Percentiles rank a stretch among this genome's conserved stretches.
Evolutionary conservation across 2,329 filamentous ascomycete genomes (phyloP).

Genomic region (Alternaria rosae): DNA sequence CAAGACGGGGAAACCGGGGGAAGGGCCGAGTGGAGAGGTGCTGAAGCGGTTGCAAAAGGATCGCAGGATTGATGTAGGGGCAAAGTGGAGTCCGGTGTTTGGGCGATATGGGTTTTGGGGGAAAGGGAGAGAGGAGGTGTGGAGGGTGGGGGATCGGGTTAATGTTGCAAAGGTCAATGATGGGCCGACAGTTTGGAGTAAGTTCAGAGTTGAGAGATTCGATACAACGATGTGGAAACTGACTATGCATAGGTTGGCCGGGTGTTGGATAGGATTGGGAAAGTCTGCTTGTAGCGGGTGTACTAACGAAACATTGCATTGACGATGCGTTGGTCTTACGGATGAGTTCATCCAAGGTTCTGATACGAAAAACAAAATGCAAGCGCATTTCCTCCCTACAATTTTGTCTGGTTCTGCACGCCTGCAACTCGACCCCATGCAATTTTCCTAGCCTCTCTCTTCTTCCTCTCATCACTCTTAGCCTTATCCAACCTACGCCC

Average conservation of each 20-base stretch:
- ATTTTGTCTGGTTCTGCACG: not conserved
- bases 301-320: not conserved
- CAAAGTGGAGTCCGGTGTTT: constrained; percentile 58
- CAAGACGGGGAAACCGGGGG: constrained; percentile 51
- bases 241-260: constrained; percentile 6
- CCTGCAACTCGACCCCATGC: not conserved
- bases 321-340: not conserved
- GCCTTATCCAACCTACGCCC: not conserved
- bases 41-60: constrained; percentile 56
- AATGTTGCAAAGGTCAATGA: constrained; percentile 50
- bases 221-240: not conserved
- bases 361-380: not conserved
- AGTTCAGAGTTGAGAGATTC: constrained; percentile 21
- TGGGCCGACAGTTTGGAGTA: constrained; percentile 54
- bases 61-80: constrained; percentile 54
- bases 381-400: not conserved
- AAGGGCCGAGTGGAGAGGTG: constrained; percentile 49
- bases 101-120: constrained; percentile 56
- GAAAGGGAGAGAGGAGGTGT: constrained; percentile 18
- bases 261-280: not conserved
- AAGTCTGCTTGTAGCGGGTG: not conserved
- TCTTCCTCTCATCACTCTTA: not conserved
- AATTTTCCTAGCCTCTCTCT: not conserved
- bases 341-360: not conserved
- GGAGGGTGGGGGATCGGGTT: constrained; percentile 55